Base-by-base conservation (phyloP, 257 asterid species). In the Jaltomata sinuosa region DNA sequence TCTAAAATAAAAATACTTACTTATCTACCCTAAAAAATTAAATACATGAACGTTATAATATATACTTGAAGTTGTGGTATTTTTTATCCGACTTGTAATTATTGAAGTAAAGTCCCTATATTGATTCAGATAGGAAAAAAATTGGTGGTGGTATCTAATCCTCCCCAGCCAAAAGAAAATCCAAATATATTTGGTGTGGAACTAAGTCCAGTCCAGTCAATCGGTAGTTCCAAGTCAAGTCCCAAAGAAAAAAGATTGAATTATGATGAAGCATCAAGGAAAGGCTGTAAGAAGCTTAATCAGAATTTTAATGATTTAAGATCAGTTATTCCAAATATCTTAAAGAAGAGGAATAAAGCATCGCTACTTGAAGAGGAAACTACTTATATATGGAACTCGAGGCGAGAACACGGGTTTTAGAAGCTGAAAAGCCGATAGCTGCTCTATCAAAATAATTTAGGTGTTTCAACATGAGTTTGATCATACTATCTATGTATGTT, bases 251-350 rank as follows among this genome's bases (percentile, higher is more conserved):
- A n/a, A n/a, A 93, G 97, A 0, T 59, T 95, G 72, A 95, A 95
- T 79, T 98, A 95, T 3, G 97, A 93, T 80, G 97, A 91, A 83
- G 97, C 98, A 1, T 97, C 93, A 84, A 92, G 98, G 82, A 97
- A 95, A 89, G 92, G 98, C 82, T 91, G 98, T 2, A 97, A 95
- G 89, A 95, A 93, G 87, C 94, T 95, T 36, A 95, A 95, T 83
- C 98, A 95, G 80, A 90, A 97, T 8, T 95, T 95, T 64, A 93
- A 95, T 22, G 98, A 97, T 0, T 85, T 95, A 67, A 88, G 98
- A 79, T 96, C 97, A 0, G 98, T 95, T 32, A 95, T n/a, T n/a
- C n/a, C 87, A 95, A 93, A 97, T 97, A 95, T 85, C n/a, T n/a
- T n/a, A n/a, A n/a, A n/a, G n/a, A n/a, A n/a, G n/a, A n/a, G n/a